phyloP scores from a whole-genome alignment of 78 protist species.

The Bodo saltans region DNA sequence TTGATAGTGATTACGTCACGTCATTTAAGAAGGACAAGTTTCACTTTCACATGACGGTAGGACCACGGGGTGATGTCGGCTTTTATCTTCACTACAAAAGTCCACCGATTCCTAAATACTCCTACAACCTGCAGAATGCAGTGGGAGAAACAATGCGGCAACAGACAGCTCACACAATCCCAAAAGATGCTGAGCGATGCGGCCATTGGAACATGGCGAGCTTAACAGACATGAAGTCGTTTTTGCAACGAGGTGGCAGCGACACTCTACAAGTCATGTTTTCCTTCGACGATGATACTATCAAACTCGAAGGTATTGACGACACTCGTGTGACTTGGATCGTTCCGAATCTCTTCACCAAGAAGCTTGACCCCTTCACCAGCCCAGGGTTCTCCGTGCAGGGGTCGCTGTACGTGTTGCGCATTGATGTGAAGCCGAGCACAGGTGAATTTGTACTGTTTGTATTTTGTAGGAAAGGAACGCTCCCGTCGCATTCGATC shows the following conservation, averaged over 20 bases:
- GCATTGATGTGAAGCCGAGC: not conserved
- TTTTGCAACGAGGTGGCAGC: no score
- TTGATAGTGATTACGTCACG: conserved; percentile 2
- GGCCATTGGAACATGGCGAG: conserved; percentile 5
- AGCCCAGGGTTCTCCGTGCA: not conserved
- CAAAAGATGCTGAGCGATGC: not conserved
- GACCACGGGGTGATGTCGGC: not conserved
- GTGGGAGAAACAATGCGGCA: not conserved
- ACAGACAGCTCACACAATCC: conserved; percentile 25
- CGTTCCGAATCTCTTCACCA: not conserved
- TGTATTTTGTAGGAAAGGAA: not conserved
- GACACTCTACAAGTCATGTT: not conserved
- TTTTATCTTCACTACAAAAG: conserved; percentile 20
- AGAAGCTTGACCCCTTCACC: not conserved
- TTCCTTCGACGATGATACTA: not conserved
- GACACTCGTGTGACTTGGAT: not conserved
- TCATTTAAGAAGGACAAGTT: not conserved
- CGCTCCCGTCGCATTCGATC: not conserved
- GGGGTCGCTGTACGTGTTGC: not conserved
- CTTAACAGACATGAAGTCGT: not conserved
- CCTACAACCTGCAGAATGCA: not conserved
- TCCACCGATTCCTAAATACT: conserved; percentile 10
- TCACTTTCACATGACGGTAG: conserved; percentile 22
- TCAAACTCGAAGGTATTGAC: not conserved
- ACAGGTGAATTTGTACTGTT: not conserved